Conservation (phyloP, 441 rosid species). For the Pelargonium australe region DNA sequence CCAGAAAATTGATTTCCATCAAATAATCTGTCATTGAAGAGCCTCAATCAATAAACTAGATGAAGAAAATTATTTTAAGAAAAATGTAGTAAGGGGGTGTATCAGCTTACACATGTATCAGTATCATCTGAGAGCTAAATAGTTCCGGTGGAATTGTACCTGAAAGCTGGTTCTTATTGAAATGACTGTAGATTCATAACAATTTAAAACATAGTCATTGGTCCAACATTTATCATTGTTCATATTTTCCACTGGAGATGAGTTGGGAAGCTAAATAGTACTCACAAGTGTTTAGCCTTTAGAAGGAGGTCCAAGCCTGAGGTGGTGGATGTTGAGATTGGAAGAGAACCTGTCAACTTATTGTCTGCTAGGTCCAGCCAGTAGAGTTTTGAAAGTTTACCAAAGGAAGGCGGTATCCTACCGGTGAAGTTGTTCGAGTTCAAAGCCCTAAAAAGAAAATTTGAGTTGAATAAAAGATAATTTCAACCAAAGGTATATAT, state of each 20-base stretch:
- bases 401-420: conserved; percentile 60
- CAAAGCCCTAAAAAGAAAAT: conserved; percentile 55
- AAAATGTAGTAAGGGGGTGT: neutral
- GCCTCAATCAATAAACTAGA: conserved; percentile 1
- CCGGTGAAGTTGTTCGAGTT: conserved; percentile 84
- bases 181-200: conserved; percentile 53
- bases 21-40: conserved; percentile 46
- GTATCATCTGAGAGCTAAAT: conserved; percentile 66
- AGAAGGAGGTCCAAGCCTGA: conserved; percentile 82
- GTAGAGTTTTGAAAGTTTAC: conserved; percentile 72
- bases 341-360: conserved; percentile 73
- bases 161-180: conserved; percentile 89
- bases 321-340: conserved; percentile 46
- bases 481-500: neutral
- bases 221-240: neutral
- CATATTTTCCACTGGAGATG: neutral
- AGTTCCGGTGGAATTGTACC: conserved; percentile 70
- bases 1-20: conserved; percentile 81
- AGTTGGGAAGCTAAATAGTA: conserved; percentile 13
- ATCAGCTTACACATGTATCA: conserved; percentile 78
- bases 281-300: conserved; percentile 90
- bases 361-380: conserved; percentile 96
- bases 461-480: conserved; percentile 10
- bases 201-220: neutral
- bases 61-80: neutral